Base-by-base conservation (phyloP, 2,329 filamentous ascomycete species). In the Mycosphaerella sp. region DNA sequence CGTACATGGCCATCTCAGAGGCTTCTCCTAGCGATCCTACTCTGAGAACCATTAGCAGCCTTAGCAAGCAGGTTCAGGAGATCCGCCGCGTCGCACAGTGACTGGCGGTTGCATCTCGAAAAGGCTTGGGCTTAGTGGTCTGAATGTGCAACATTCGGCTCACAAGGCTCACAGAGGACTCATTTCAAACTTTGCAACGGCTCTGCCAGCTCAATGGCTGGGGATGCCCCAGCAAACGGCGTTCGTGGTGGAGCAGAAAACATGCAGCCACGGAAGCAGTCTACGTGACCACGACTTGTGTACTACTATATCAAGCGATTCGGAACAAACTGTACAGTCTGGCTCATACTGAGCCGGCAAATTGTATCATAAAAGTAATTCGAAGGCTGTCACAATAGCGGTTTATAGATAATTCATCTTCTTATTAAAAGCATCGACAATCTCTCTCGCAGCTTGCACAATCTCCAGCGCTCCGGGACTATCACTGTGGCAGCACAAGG, bases 1-100 rank as follows among this genome's bases (percentile, higher is more conserved):
- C 54, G 10, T 83, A 82, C 67, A 80, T 82, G 73, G 67, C 72
- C 23, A 73, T 82, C 50, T 78, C 78, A 3, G 74, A 81, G 67
- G 73, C 66, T 41, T 73, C 75, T 39, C 77, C 78, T 1, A 77
- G 79, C 60, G 74, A 73, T n/a, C 69, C 55, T 8, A 70, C 62
- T 14, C 54, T 80, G 49, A 61, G 62, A 49, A 63, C 59, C 55
- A 62, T 71, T 48, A 60, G 59, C 43, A 49, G 51, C 21, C 59
- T 70, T 34, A 64, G 62, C 45, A 59, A 62, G 44, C 60, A 64
- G 56, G 68, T 70, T 36, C 53, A 56, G 23, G 60, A 62, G 56
- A 59, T 62, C 23, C 57, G 56, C 7, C 47, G 60, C 36, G 38
- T 60, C 45, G 53, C 49, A 23, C 50, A 55, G 45, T 62, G 60